These are phyloP conservation scores for Bipolaris gigantea DNA, from an alignment of 2,329 filamentous ascomycete genomes.

Conservation along the genomic window DNA sequence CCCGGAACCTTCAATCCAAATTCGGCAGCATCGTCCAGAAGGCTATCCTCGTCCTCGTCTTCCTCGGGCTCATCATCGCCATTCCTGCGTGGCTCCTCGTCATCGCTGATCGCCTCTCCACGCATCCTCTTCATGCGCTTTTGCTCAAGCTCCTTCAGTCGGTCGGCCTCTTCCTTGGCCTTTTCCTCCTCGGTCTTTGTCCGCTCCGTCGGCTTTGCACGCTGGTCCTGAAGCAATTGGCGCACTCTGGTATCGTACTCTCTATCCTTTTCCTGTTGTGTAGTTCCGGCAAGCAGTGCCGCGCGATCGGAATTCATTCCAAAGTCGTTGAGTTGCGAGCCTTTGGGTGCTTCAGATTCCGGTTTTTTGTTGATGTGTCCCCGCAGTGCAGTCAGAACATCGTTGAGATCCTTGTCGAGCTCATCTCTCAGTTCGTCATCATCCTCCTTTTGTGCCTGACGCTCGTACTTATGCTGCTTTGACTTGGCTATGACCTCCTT, in stretches of 20 bases:
- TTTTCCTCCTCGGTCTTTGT: conserved; percentile 66
- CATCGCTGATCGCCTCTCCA: conserved; percentile 74
- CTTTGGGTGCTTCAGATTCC: conserved; percentile 46
- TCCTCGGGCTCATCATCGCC: conserved; percentile 26
- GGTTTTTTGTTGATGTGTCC: conserved; percentile 57
- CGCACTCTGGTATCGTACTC: conserved; percentile 85
- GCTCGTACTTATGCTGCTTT: conserved; percentile 91
- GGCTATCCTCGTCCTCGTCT: conserved; percentile 43
- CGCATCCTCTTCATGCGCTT: conserved; percentile 84
- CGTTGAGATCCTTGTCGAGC: conserved; percentile 79
- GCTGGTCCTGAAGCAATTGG: conserved; percentile 79
- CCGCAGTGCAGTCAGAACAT: conserved; percentile 72
- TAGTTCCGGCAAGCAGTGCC: conserved; percentile 61
- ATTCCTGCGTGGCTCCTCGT: conserved; percentile 60
- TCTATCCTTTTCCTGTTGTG: conserved; percentile 72
- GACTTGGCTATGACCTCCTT: conserved; percentile 97
- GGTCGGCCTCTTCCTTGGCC: conserved; percentile 71
- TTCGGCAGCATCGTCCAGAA: conserved; percentile 59
- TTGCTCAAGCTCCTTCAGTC: conserved; percentile 78
- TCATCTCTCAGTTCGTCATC: conserved; percentile 85
- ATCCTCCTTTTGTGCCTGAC: conserved; percentile 88
- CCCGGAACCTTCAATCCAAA: conserved; percentile 62
- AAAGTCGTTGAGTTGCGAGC: conserved; percentile 44
- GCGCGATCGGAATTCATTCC: conserved; percentile 64
- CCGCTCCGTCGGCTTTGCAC: conserved; percentile 81